These are phyloP conservation scores for Aspergillus thermomutatus DNA, from an alignment of 2,329 filamentous ascomycete species.

Conservation along the genomic window DNA sequence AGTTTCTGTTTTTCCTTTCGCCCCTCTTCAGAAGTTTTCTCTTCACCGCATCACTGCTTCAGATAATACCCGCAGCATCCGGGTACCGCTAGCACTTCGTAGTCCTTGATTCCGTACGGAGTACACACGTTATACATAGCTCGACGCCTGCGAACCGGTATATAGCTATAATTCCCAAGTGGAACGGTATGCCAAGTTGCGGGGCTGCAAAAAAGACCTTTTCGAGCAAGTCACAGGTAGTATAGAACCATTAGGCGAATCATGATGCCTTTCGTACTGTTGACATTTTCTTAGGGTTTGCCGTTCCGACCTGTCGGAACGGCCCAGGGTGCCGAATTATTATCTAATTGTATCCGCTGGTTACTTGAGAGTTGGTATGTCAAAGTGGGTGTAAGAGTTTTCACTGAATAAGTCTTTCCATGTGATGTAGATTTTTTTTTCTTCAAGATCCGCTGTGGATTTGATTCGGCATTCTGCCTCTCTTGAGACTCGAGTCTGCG, in stretches of 20 bases:
- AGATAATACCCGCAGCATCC: not conserved
- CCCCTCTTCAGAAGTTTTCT: not conserved
- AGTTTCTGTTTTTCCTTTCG: not conserved
- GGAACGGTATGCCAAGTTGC: not conserved
- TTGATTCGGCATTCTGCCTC: not conserved
- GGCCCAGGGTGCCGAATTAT: not conserved
- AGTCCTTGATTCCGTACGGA: not conserved
- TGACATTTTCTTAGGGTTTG: not conserved
- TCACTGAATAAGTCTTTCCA: not conserved
- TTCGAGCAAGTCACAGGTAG: not conserved
- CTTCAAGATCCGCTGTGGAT: constrained; percentile 21
- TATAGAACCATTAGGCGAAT: not conserved
- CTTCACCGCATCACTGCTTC: not conserved
- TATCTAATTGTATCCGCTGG: not conserved
- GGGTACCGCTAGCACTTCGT: not conserved
- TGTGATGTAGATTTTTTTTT: not conserved
- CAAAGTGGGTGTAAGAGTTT: not conserved
- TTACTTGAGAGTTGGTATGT: not conserved
- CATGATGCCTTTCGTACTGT: not conserved
- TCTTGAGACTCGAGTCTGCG: not conserved
- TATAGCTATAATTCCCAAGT: not conserved
- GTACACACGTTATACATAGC: not conserved
- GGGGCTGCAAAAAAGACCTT: not conserved
- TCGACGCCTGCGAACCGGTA: not conserved
- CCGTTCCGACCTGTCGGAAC: not conserved